These are phyloP conservation scores for Zymoseptoria ardabiliae DNA, from an alignment of 2,329 filamentous ascomycete genomes.

Conservation along the genomic window DNA sequence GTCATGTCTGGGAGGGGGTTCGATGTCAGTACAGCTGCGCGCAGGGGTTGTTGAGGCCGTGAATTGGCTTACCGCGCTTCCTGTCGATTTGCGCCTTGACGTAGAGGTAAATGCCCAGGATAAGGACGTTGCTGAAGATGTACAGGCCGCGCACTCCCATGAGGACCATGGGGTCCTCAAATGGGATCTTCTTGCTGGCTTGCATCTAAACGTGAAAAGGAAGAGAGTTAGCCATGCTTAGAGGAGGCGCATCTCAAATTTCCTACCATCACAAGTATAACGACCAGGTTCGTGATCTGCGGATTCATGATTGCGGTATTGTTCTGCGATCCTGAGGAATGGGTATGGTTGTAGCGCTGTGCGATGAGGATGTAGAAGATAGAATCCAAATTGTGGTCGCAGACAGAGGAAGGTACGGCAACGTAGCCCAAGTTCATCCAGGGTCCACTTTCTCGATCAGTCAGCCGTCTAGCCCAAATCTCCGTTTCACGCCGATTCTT, in stretches of 20 bases:
- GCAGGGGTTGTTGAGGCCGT: neutral
- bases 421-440: neutral
- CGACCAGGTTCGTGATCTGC: constrained; percentile 68
- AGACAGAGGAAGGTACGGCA: neutral
- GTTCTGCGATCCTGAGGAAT: neutral
- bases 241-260: too few species aligned
- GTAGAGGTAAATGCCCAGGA: constrained; percentile 76
- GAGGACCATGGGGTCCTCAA: constrained; percentile 74
- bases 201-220: constrained; percentile 56
- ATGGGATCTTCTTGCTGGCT: constrained; percentile 89
- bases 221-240: neutral
- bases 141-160: constrained; percentile 58
- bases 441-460: neutral
- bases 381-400: neutral
- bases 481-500: neutral
- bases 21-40: neutral
- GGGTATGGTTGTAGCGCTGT: neutral
- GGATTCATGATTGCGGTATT: constrained; percentile 26
- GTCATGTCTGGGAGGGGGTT: constrained; percentile 64
- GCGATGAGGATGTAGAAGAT: neutral
- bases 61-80: constrained; percentile 73
- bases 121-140: constrained; percentile 70
- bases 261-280: constrained; percentile 74
- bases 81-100: constrained; percentile 79
- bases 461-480: neutral